Conservation (phyloP, 2,329 filamentous ascomycete genomes). For the Botrytis paeoniae region DNA sequence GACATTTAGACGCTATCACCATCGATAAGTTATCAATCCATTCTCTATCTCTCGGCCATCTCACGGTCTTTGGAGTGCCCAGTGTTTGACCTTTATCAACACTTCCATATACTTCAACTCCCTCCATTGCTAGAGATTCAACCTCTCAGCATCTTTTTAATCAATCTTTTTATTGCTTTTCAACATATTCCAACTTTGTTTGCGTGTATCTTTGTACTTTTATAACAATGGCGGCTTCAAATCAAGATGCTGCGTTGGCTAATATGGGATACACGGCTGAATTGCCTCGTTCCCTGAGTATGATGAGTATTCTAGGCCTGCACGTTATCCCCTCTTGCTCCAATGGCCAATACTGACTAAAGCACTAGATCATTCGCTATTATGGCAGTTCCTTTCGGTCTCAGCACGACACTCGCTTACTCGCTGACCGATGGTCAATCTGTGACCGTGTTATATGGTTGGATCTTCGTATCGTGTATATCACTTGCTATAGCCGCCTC, state of each 20-base stretch:
- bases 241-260: constrained; percentile 18
- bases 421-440: constrained; percentile 65
- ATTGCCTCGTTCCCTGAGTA: constrained; percentile 63
- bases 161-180: not conserved
- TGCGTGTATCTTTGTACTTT: not conserved
- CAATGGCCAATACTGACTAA: constrained; percentile 19
- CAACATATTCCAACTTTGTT: not conserved
- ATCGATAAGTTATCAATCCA: constrained; percentile 13
- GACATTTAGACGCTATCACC: constrained; percentile 27
- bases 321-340: constrained; percentile 25
- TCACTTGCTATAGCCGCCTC: constrained; percentile 62
- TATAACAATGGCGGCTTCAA: constrained; percentile 2
- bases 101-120: not conserved
- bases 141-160: not conserved
- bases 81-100: constrained; percentile 15
- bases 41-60: constrained; percentile 24
- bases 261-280: constrained; percentile 64
- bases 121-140: constrained; percentile 8
- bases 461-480: constrained; percentile 63
- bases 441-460: constrained; percentile 69
- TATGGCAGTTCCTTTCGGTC: constrained; percentile 55
- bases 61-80: constrained; percentile 19
- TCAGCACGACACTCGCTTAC: constrained; percentile 67
- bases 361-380: constrained; percentile 61
- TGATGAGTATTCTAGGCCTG: constrained; percentile 64